These are phyloP conservation scores for Lithocarpus polystachyus DNA, from an alignment of 306 rosid genomes.

Conservation along the genomic window DNA sequence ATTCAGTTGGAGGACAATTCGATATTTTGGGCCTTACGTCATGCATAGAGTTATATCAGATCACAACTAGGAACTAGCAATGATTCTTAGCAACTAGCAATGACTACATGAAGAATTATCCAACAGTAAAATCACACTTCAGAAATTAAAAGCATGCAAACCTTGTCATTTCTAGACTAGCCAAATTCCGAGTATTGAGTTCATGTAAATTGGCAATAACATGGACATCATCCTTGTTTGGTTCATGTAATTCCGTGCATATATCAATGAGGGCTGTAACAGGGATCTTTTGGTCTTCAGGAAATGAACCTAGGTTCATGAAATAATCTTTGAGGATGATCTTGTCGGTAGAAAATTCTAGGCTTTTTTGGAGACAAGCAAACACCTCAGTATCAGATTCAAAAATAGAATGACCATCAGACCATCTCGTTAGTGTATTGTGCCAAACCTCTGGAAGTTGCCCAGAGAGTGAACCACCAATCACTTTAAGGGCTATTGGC, in stretches of 20 bases:
- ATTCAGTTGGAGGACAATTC: no score
- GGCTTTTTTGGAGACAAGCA: slow-evolving; percentile 20
- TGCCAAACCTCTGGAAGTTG: slow-evolving; percentile 17
- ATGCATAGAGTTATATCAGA: no score
- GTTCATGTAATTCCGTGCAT: slow-evolving; percentile 20
- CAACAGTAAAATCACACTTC: no score
- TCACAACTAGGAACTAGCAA: no score
- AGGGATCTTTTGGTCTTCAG: slow-evolving; percentile 34
- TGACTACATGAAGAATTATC: no score
- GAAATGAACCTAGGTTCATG: slow-evolving; percentile 40
- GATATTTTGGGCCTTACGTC: no score
- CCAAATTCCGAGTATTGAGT: slow-evolving; percentile 14
- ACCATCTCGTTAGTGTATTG: slow-evolving; percentile 7
- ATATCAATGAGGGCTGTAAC: slow-evolving; percentile 35
- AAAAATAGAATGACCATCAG: slow-evolving; percentile 16
- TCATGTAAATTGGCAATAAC: slow-evolving; percentile 8
- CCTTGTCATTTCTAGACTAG: slow-evolving; percentile 30
- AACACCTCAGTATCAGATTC: slow-evolving; percentile 15
- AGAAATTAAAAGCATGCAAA: slow-evolving; percentile 3
- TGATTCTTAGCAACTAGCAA: no score
- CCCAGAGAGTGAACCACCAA: slow-evolving; percentile 24
- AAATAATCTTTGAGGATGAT: slow-evolving; percentile 28
- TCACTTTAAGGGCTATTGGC: slow-evolving; percentile 29
- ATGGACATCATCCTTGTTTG: slow-evolving; percentile 11
- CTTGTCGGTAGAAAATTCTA: slow-evolving; percentile 23